Conservation (phyloP, 306 rosid species). For the Citrullus colocynthis region DNA sequence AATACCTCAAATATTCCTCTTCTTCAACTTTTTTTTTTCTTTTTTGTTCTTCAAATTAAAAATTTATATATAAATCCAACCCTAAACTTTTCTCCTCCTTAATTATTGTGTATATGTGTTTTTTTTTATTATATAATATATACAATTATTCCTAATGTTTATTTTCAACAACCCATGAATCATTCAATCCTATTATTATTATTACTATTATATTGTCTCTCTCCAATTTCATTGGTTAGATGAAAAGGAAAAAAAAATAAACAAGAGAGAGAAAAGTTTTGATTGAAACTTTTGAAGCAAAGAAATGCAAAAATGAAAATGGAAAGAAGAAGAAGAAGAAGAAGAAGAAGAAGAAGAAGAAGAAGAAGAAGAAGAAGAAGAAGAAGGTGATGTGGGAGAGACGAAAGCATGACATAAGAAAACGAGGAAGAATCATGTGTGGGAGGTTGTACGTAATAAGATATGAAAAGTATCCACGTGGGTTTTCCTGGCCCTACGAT, state of each 20-base stretch:
- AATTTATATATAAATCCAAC: background rate
- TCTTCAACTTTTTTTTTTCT: background rate
- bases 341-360: background rate
- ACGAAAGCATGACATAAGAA: conserved; percentile 5
- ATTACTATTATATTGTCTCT: background rate
- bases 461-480: background rate
- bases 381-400: background rate
- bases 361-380: background rate
- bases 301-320: background rate
- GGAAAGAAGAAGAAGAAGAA: background rate
- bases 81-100: background rate
- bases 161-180: background rate
- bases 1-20: conserved; percentile 23
- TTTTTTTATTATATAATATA: background rate
- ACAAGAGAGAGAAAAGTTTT: background rate
- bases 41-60: background rate
- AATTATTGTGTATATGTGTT: background rate
- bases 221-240: background rate
- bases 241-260: background rate
- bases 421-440: background rate
- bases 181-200: background rate
- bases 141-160: background rate
- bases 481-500: conserved; percentile 1
- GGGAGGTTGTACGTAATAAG: background rate
- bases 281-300: background rate